A percentile compares a stretch with the other conserved stretches of the same genome.
Evolutionary conservation across 768 basidiomycete species (phyloP).

Genomic region (Lentinula guzmanii): DNA sequence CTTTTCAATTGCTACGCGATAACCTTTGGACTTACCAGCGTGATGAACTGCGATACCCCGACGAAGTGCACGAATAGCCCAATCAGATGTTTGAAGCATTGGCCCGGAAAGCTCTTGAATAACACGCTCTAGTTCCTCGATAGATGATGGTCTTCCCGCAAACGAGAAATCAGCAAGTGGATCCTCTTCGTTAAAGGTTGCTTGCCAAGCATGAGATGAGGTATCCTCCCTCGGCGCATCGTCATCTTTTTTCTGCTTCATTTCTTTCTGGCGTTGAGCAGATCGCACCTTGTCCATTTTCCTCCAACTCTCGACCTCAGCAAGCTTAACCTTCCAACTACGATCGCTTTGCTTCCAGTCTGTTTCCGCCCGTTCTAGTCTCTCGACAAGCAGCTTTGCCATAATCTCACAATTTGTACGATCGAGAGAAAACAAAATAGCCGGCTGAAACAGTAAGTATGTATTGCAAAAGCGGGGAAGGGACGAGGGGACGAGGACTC

Average conservation of each 20-base stretch:
- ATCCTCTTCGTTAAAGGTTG: constrained; percentile 5
- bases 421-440: constrained; percentile 65
- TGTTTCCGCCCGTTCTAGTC: constrained; percentile 37
- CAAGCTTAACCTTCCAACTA: constrained; percentile 45
- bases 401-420: constrained; percentile 53
- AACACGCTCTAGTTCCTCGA: constrained; percentile 43
- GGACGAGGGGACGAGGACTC: neutral
- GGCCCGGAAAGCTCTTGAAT: constrained; percentile 29
- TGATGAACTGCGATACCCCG: constrained; percentile 70
- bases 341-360: constrained; percentile 41
- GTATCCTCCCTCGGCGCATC: constrained; percentile 16
- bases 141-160: constrained; percentile 30
- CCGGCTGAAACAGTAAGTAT: constrained; percentile 35
- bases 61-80: constrained; percentile 41
- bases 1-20: constrained; percentile 55
- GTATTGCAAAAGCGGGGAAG: neutral
- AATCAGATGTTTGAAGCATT: constrained; percentile 27
- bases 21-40: constrained; percentile 59
- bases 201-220: constrained; percentile 15
- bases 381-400: constrained; percentile 28
- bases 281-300: constrained; percentile 40
- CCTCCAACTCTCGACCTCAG: constrained; percentile 47
- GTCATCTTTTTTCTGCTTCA: constrained; percentile 30
- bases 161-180: neutral
- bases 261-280: constrained; percentile 31